These are phyloP conservation scores for Hamigera avellanea DNA, from an alignment of 495 filamentous ascomycete genomes.

Conservation along the genomic window DNA sequence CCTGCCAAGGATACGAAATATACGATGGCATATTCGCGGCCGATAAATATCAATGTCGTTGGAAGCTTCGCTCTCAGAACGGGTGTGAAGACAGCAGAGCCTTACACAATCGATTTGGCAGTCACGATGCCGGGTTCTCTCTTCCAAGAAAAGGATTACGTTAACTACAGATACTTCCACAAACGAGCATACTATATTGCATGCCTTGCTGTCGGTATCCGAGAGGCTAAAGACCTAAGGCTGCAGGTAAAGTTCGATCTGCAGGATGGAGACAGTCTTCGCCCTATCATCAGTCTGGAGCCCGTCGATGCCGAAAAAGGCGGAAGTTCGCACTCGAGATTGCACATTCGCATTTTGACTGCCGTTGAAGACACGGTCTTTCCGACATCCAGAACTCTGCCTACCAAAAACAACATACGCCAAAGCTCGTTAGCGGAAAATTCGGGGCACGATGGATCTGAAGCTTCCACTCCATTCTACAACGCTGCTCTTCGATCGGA, in stretches of 20 bases:
- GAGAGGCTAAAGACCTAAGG: constrained; percentile 35
- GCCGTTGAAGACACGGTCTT: constrained; percentile 57
- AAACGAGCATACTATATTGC: constrained; percentile 89
- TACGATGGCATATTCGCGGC: constrained; percentile 64
- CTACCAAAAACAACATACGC: constrained; percentile 61
- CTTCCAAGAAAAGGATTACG: constrained; percentile 90
- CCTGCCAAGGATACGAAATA: constrained; percentile 66
- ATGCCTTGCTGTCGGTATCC: constrained; percentile 58
- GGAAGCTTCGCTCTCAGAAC: constrained; percentile 78
- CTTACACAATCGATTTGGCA: constrained; percentile 63
- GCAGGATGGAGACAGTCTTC: constrained; percentile 66
- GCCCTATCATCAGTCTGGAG: constrained; percentile 56
- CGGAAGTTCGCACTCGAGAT: constrained; percentile 26
- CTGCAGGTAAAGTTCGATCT: constrained; percentile 51
- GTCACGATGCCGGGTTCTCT: constrained; percentile 69
- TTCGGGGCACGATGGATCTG: constrained; percentile 15
- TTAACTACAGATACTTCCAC: constrained; percentile 88
- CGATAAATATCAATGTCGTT: constrained; percentile 70
- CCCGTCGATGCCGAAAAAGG: constrained; percentile 19
- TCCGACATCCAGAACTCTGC: constrained; percentile 50
- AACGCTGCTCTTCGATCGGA: constrained; percentile 81
- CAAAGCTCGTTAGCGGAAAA: constrained; percentile 20
- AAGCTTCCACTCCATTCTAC: constrained; percentile 66
- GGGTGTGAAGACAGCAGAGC: constrained; percentile 46
- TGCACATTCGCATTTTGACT: constrained; percentile 67